phyloP scores from a whole-genome alignment of 148 eudicot species.

The Arbutus unedo region DNA sequence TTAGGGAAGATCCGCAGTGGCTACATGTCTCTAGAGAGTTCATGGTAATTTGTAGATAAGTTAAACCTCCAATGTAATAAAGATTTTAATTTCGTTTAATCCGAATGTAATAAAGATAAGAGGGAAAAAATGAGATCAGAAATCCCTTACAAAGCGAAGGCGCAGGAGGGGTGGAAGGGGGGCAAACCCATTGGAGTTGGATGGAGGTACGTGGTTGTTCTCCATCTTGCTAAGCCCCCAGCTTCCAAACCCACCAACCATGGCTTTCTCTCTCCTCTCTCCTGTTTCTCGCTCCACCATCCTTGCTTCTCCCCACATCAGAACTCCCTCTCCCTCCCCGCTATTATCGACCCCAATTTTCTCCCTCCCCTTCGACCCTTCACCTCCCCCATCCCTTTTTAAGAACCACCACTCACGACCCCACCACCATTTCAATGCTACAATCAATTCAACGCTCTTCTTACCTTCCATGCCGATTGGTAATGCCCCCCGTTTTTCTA shows the following conservation, averaged over 20 bases:
- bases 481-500: background rate
- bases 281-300: conserved; percentile 8
- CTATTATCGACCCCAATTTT: conserved; percentile 16
- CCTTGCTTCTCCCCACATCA: conserved; percentile 3
- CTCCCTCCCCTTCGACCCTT: background rate
- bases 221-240: background rate
- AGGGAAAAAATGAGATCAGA: background rate
- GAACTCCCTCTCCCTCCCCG: background rate
- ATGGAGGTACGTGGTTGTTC: conserved; percentile 10
- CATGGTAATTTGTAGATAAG: background rate
- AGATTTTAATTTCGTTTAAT: no score
- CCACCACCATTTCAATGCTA: conserved; percentile 1
- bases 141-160: background rate
- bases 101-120: background rate
- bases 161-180: background rate
- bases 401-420: conserved; percentile 1
- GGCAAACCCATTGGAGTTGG: background rate
- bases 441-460: background rate
- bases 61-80: background rate
- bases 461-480: conserved; percentile 16
- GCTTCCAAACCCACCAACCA: background rate
- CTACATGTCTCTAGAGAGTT: background rate
- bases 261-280: conserved; percentile 27
- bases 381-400: conserved; percentile 8
- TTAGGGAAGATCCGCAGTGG: background rate